Base-by-base conservation (phyloP, 2,329 filamentous ascomycete species). In the Fusarium brevicatenulatum region DNA sequence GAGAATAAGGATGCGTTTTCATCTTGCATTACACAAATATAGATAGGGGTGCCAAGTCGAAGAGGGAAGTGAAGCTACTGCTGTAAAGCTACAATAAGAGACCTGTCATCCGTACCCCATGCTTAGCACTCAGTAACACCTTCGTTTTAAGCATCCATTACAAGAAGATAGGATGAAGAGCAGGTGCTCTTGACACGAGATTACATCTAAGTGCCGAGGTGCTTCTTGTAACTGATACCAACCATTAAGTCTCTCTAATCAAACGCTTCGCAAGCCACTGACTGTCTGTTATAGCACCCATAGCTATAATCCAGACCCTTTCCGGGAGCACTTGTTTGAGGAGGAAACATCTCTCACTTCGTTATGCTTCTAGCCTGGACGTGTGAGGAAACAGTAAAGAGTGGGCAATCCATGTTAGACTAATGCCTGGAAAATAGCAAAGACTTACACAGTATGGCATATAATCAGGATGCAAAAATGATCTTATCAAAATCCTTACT, bases 101-200 rank as follows among this genome's bases (percentile, higher is more conserved):
- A 63, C 50, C 30, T 68, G 58, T 49, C 64, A 68, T 68, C 55
- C 44, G 32, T 49, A 55, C 43, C n/a, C 47, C 64, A 68, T 63
- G 66, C n/a, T 32, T 44, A 32, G 42, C 37, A 40, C 32, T 28
- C 34, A 43, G 47, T 54, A 68, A 68, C 42, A 49, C 63, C 46
- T 47, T 44, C 28, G 56, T 54, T 63, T 47, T 53, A 49, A 68
- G 30, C 47, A 53, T 23, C 56, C 56, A 63, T 40, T 32, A 44
- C 63, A 30, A 47, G 32, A 32, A 46, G 47, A 37, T 43, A 43
- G 57, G 53, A 67, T 61, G 23, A 25, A 57, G 28, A 43, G 44
- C 30, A 49, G 28, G 25, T 32, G 43, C 25, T 36, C 16, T 36
- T 8, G 21, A 68, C 43, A 36, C 16, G 56, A 55, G 32, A 63